Evolutionary conservation across 352 stramenopile species (phyloP).

Genomic region (Peronospora farinosa): DNA sequence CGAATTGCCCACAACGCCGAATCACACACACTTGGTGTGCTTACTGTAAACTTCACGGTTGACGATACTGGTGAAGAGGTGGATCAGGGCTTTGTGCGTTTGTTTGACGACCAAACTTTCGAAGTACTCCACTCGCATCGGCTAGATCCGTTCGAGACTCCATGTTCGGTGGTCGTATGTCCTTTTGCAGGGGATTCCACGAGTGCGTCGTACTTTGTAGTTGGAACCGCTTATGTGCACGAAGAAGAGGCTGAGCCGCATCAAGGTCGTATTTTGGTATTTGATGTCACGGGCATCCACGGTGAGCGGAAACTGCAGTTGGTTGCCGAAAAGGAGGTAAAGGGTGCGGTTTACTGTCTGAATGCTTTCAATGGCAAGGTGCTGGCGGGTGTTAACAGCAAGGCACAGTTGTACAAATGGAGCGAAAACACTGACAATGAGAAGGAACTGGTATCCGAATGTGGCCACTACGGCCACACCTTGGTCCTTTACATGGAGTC

Average conservation of each 20-base stretch:
- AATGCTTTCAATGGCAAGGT: slow-evolving; percentile 93
- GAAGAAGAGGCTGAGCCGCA: slow-evolving; percentile 94
- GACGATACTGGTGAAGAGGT: slow-evolving; percentile 82
- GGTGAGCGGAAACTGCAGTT: slow-evolving; percentile 84
- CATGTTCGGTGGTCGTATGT: slow-evolving; percentile 76
- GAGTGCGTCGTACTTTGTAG: slow-evolving; percentile 73
- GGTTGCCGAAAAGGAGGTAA: slow-evolving; percentile 90
- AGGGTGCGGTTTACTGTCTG: slow-evolving; percentile 93
- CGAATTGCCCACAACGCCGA: slow-evolving; percentile 84
- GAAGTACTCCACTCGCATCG: slow-evolving; percentile 86
- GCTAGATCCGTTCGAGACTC: slow-evolving; percentile 84
- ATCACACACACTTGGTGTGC: slow-evolving; percentile 77
- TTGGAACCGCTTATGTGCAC: slow-evolving; percentile 89
- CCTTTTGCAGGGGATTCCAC: slow-evolving; percentile 74
- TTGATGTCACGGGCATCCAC: slow-evolving; percentile 75
- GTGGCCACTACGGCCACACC: slow-evolving; percentile 93
- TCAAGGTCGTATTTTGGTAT: slow-evolving; percentile 92
- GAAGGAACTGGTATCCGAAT: slow-evolving; percentile 88
- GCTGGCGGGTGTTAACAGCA: slow-evolving; percentile 92
- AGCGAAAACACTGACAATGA: slow-evolving; percentile 84
- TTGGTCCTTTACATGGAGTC: slow-evolving; percentile 93
- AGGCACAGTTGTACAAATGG: slow-evolving; percentile 91
- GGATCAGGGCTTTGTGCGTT: slow-evolving; percentile 87
- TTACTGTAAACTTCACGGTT: slow-evolving; percentile 75
- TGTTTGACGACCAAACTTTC: slow-evolving; percentile 97